Conservation (phyloP, 768 basidiomycete species). For the Porphyrellus cyaneotinctus region DNA sequence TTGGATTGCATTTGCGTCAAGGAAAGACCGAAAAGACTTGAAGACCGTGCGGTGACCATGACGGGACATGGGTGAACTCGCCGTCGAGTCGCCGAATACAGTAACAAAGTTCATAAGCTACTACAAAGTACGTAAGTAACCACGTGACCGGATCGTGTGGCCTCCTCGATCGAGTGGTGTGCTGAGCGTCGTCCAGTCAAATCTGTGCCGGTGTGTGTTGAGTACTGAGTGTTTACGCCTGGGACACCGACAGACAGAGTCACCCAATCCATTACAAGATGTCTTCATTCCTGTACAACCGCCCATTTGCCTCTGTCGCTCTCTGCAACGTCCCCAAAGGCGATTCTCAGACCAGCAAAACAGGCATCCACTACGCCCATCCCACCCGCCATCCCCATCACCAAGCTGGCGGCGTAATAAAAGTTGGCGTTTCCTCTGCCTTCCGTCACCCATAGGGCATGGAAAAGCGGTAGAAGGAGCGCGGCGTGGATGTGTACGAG, state of each 20-base stretch:
- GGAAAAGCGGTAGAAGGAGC: constrained; percentile 85
- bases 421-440: constrained; percentile 98
- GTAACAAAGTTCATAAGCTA: no score
- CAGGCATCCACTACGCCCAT: constrained; percentile 78
- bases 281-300: constrained; percentile 24
- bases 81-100: no score
- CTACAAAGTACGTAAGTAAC: no score
- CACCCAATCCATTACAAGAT: no score
- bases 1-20: constrained; percentile 1
- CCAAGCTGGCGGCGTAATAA: constrained; percentile 93
- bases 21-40: constrained; percentile 11
- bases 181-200: no score
- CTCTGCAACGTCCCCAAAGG: constrained; percentile 53
- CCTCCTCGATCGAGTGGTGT: no score
- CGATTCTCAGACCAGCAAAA: constrained; percentile 77
- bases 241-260: no score
- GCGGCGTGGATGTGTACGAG: constrained; percentile 81
- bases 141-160: no score
- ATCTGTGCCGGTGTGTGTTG: no score
- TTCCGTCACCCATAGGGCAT: constrained; percentile 85
- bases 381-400: constrained; percentile 86
- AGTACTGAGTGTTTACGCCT: no score
- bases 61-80: constrained; percentile 14
- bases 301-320: constrained; percentile 33
- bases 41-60: constrained; percentile 12